Percentiles rank a stretch among this genome's conserved stretches.
phyloP scores from a whole-genome alignment of 139 green algal species.

The Volvox africanus region DNA sequence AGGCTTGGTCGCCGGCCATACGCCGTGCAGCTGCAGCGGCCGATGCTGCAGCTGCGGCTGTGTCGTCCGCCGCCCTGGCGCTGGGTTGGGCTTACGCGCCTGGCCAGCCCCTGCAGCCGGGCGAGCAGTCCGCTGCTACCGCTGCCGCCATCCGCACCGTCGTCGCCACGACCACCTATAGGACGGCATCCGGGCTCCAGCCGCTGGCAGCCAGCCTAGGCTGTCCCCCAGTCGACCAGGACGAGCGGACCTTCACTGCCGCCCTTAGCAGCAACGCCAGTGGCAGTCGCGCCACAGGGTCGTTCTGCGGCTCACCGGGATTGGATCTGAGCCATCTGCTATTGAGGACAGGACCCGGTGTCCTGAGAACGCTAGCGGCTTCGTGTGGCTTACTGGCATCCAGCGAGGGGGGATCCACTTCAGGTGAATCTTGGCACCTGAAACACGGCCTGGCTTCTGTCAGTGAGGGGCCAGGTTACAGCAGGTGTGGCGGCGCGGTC shows the following conservation, averaged over 20 bases:
- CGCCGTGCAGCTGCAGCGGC: constrained; percentile 13
- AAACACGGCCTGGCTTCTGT: too few relatives aligned
- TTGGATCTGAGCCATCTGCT: constrained; percentile 1
- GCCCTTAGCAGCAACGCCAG: too few relatives aligned
- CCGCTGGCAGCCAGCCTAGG: background rate
- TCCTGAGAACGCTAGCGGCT: background rate
- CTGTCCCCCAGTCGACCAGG: background rate
- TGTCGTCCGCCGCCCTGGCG: constrained; percentile 5
- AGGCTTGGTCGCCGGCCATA: constrained; percentile 23
- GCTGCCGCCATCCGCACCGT: background rate
- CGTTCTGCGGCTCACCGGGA: background rate
- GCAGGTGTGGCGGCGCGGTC: too few relatives aligned
- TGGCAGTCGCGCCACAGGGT: background rate
- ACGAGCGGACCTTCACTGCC: background rate
- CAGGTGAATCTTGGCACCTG: too few relatives aligned
- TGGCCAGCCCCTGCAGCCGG: background rate
- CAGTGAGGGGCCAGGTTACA: too few relatives aligned
- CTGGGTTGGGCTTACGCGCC: constrained; percentile 9
- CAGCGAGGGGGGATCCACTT: background rate
- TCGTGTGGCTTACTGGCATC: background rate
- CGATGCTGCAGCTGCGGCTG: constrained; percentile 20
- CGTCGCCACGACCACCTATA: background rate
- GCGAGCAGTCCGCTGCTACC: background rate
- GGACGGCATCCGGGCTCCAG: background rate
- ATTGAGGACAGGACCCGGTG: background rate